Conservation (phyloP, 2,329 filamentous ascomycete species). For the Penicillium janthinellum region DNA sequence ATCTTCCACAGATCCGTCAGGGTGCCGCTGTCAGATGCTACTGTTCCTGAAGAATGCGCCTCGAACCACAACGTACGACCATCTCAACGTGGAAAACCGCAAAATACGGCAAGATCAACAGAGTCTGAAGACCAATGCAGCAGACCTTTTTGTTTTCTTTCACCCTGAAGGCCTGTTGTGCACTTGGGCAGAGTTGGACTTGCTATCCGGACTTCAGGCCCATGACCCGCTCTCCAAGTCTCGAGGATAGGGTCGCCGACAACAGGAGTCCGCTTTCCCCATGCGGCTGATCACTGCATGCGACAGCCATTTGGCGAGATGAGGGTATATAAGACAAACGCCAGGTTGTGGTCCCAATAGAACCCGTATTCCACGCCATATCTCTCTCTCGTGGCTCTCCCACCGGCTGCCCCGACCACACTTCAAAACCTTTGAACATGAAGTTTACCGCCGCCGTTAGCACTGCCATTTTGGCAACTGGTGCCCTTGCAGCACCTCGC, state of each 20-base stretch:
- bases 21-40: constrained; percentile 15
- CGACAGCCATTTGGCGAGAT: constrained; percentile 2
- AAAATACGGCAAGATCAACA: constrained; percentile 17
- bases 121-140: background rate
- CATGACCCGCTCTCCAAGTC: constrained; percentile 4
- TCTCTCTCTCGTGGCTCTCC: background rate
- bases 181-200: background rate
- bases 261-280: constrained; percentile 19
- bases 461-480: constrained; percentile 26
- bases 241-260: constrained; percentile 3
- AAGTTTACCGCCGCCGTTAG: constrained; percentile 30
- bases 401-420: background rate
- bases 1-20: constrained; percentile 25
- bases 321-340: constrained; percentile 17
- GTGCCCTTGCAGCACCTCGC: constrained; percentile 33
- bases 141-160: background rate
- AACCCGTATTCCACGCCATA: background rate
- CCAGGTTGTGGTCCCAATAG: background rate
- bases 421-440: constrained; percentile 27
- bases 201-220: constrained; percentile 4
- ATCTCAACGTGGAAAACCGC: background rate
- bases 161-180: no score
- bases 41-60: constrained; percentile 20
- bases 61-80: constrained; percentile 14
- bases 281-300: constrained; percentile 27